Base-by-base conservation (phyloP, 73 alveolate genomes). In the Blepharisma stoltei region DNA sequence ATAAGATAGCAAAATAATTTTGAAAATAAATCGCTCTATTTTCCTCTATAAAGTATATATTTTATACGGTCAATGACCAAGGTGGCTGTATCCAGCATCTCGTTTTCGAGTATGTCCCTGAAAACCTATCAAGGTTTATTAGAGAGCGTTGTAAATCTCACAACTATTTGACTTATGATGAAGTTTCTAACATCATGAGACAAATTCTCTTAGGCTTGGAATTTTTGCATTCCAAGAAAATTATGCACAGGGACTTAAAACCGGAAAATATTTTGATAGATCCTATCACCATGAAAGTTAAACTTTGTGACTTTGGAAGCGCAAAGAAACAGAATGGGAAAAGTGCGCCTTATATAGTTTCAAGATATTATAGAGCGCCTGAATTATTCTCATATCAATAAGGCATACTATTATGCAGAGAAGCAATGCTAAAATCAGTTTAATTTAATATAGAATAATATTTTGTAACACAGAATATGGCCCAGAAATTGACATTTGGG, bases 281-380 rank as follows among this genome's bases (percentile, higher is more conserved):
- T 43, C 67, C 55, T 1, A 44, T 7, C 14, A 46, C 20, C 5
- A 9, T 69, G 45, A 38, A 18, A n/a, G 60, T 69, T 8, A 69
- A 69, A 43, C 11, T 69, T 45, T 90, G 96, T 78, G 98, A 92
- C 82, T 90, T 92, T 71, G 98, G 97, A 2, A 81, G 93, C 60
- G 83, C 89, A 11, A 92, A 92, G 78, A 60, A 60, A 25, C 65
- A 68, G 54, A 54, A 54, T 52, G 67, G 45, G 50, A 55, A 54
- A 46, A 90, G 90, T 78, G 88, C 95, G 6, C 90, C 95, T 7
- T 93, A 93, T 88, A 93, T 93, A 6, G 98, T 93, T 14, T 83
- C 91, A 1, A 70, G 95, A 76, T 93, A 88, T 84, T 93, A 93
- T 77, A 54, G 97, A n/a, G 95, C 96, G 6, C 97, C 96, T 7